Evolutionary conservation across 2,329 filamentous ascomycete genomes (phyloP), one percentile per base, ranked within the genome.

Genomic region (Trichophyton equinum): DNA sequence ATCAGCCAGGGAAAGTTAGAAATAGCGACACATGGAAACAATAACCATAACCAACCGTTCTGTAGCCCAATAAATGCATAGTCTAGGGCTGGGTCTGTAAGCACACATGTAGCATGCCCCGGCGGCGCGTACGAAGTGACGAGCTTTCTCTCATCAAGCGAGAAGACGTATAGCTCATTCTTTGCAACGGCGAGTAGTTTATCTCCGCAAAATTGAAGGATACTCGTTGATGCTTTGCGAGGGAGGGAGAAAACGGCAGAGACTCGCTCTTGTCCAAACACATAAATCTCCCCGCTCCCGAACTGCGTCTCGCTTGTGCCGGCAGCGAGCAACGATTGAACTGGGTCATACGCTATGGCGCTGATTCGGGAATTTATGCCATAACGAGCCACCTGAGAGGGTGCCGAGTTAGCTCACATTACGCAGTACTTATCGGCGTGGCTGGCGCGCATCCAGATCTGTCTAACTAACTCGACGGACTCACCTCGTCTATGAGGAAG

Each of bases 291-390:
- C 25, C 92, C 92, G 38, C 84, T 83, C 62, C 91, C 91, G 70
- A 89, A 95, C 69, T 88, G 85, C 65, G 87, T 90, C 74, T 95
- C 88, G 71, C 85, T 88, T 47, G 94, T 99, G 62, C 91, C 94
- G 64, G 97, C 84, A 47, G 94, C 94, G 58, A 99, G 81, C 61
- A 99, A 84, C 30, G 91, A 96, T 72, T 99, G 94, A 11, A 96
- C 82, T 0, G 94, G 91, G 66, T 97, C 91, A 77, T 95, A 97
- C 63, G 91, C 88, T 65, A 97, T 77, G 65, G 87, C 88, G 68
- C 89, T 90, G 68, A 81, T 79, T 67, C 82, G 82, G 20, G 86
- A 90, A 71, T 87, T 89, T 73, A 96, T 86, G 63, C 91, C 90
- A 73, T 88, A 92, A 65, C 89, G 84, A 58, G 83, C 82, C 68